Base-by-base conservation (phyloP, 2,329 filamentous ascomycete species). In the Thermothelomyces thermophilus region DNA sequence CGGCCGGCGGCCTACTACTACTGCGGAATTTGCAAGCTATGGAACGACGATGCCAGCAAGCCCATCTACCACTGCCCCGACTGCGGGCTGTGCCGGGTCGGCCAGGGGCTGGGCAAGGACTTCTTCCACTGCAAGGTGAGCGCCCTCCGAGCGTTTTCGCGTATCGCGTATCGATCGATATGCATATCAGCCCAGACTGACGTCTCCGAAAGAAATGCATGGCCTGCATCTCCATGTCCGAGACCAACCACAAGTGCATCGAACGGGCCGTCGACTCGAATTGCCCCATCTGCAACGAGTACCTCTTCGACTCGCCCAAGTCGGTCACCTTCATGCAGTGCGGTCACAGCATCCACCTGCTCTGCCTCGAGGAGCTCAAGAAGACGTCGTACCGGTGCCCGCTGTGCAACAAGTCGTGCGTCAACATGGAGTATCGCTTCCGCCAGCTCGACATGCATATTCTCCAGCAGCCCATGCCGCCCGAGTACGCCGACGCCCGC, bases 361-460 rank as follows among this genome's bases (percentile, higher is more conserved):
- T 80, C 51, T 98, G 93, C 69, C 93, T 95, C 63, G 81, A 87
- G 40, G 81, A 93, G 60, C 87, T 95, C 64, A 90, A 94, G 74
- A 84, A 84, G 60, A 83, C 82, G 3, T 94, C 90, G 5, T 98
- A 97, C 72, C 94, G 91, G 63, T 98, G 93, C 62, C 93, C 91
- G 0, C 90, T 96, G 42, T 98, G 93, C 76, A 95, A 86, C 70
- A 95, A 93, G 68, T 95, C 87, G 56, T 85, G 95, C n/a, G 82
- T 89, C 58, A 97, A 97, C 64, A 98, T 98, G 91, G 91, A 96
- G 63, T 80, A 87, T 33, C 87, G 94, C 60, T 98, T 97, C 71
- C 83, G 89, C 42, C 93, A 93, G 59, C 71, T 97, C 30, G 91
- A 96, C 62, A 80, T 90, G 46, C 84, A 89, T 43, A 95, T 98